Evolutionary conservation across 164 flowering plant species (phyloP), one percentile per base, ranked within the genome.

Genomic region (Macadamia integrifolia): DNA sequence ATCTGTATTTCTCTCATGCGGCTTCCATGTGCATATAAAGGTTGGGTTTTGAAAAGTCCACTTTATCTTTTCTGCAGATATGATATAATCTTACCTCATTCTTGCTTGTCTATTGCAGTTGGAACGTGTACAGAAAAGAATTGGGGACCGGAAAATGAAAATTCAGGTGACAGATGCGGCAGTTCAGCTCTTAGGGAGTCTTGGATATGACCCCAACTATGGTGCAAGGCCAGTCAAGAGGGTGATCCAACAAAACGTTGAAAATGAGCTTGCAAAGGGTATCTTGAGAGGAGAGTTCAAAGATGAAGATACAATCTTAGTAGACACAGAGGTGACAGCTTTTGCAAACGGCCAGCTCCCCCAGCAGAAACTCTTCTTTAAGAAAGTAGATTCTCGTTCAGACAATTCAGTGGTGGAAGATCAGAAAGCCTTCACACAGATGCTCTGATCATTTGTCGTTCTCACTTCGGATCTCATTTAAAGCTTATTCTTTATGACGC

Each of bases 181-280:
- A 9, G 67, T 94, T 32, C 65, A 89, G 76, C 85, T 92, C 5
- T 82, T 94, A 3, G 99, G 93, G 12, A 83, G 74, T 69, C 93
- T 94, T 31, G 99, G 98, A 9, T 92, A 94, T 66, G 99, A 94
- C 65, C 97, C 97, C 8, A 92, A 81, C 81, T 94, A 94, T 64
- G 99, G 99, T 31, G 99, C 99, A 14, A 81, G 99, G 74, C 97
- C 97, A 1, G 97, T 92, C 18, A 94, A 94, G 82, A 83, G 97
- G 9, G 96, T 90, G 69, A 92, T 92, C 71, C 99, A 95, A 60
- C 99, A 89, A 72, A 66, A 92, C 29, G 88, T 92, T 1, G 98
- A 95, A 70, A 95, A 90, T 48, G 97, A 90, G 71, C 85, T 95
- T 32, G 99, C 99, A 31, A 95, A 89, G 80, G 98, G 97, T 55